A percentile compares a stretch with the other conserved stretches of the same genome.
Evolutionary conservation across 2,329 filamentous ascomycete genomes (phyloP).

Genomic region (Ophiostoma triangulosporum): DNA sequence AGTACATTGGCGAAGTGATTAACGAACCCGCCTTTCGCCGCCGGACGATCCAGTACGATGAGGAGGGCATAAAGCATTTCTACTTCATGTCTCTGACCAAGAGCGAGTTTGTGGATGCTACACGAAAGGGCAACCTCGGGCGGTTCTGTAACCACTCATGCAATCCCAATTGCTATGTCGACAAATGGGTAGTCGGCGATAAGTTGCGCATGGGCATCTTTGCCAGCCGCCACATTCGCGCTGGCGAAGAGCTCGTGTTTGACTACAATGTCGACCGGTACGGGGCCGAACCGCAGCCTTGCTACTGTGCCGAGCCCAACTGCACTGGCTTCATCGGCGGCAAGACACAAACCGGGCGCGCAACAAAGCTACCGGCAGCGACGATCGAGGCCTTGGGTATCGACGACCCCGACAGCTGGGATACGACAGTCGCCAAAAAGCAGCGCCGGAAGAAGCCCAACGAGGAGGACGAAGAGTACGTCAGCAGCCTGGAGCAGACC

Average conservation of each 20-base stretch:
- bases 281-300: constrained; percentile 89
- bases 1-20: constrained; percentile 98
- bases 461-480: constrained; percentile 91
- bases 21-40: constrained; percentile 80
- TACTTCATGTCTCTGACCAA: constrained; percentile 99
- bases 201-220: constrained; percentile 99
- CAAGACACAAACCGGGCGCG: constrained; percentile 92
- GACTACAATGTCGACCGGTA: constrained; percentile 99
- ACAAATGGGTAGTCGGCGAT: constrained; percentile 97
- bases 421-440: constrained; percentile 77
- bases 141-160: constrained; percentile 99
- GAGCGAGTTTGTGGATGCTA: constrained; percentile 93
- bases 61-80: constrained; percentile 96
- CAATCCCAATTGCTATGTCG: constrained; percentile 96
- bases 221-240: constrained; percentile 67
- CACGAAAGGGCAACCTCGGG: constrained; percentile 88
- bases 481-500: constrained; percentile 73
- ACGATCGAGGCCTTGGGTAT: constrained; percentile 94
- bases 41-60: constrained; percentile 85
- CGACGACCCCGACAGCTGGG: constrained; percentile 84
- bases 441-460: constrained; percentile 82
- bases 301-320: constrained; percentile 89
- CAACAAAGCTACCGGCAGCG: constrained; percentile 76
- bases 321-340: constrained; percentile 95
- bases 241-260: constrained; percentile 92